Conservation (phyloP, 305 asterid genomes). For the Fraxinus latifolia region DNA sequence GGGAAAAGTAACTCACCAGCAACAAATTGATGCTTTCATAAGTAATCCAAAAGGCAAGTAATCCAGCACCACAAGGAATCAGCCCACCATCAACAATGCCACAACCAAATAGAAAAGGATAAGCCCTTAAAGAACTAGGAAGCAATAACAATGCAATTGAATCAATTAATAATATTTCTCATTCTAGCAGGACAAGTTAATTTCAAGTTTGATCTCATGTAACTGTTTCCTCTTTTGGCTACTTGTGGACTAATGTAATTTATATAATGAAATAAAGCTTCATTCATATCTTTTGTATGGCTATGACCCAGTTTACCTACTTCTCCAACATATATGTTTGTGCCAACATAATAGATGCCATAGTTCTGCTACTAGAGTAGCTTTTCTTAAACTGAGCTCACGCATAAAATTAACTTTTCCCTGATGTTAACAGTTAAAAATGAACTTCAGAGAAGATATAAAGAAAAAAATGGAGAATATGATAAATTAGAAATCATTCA, state of each 20-base stretch:
- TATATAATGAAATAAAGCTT: not conserved
- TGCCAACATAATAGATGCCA: not conserved
- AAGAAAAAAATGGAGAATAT: not conserved
- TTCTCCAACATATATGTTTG: not conserved
- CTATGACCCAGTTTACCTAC: not conserved
- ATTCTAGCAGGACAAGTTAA: not conserved
- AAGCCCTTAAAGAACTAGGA: constrained; percentile 14
- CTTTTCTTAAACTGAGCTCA: not conserved
- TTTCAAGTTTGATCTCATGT: not conserved
- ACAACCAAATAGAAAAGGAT: constrained; percentile 24
- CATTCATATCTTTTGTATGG: not conserved
- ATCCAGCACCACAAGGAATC: constrained; percentile 36
- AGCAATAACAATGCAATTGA: not conserved
- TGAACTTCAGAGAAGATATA: not conserved
- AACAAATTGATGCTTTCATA: constrained; percentile 86
- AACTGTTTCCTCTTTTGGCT: not conserved
- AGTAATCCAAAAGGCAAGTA: constrained; percentile 36
- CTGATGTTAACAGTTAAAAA: not conserved
- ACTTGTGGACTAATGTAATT: not conserved
- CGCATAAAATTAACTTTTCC: not conserved
- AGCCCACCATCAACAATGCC: constrained; percentile 29
- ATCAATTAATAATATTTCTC: not conserved
- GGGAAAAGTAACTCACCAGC: constrained; percentile 66
- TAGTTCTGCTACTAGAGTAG: not conserved
- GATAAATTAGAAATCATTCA: not conserved